Evolutionary conservation across 257 asterid genomes (phyloP).

Genomic region (Scutellaria baicalensis): DNA sequence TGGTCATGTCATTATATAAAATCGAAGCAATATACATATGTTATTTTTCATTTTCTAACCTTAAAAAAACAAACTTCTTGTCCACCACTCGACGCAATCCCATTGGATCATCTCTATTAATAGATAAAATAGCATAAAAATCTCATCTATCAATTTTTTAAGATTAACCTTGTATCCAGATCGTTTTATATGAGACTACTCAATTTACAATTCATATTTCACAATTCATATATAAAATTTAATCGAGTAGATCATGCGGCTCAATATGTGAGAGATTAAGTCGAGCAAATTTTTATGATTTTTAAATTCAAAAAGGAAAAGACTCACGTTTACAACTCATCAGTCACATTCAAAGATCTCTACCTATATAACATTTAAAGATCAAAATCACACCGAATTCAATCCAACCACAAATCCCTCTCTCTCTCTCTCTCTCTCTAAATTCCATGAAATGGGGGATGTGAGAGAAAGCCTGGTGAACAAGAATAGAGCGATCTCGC

Average conservation of each 20-base stretch:
- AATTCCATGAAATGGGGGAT: constrained; percentile 32
- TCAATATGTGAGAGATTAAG: no score
- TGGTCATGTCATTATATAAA: no score
- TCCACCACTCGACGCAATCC: constrained; percentile 11
- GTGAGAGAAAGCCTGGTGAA: constrained; percentile 16
- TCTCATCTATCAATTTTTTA: no score
- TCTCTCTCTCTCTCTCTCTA: not conserved
- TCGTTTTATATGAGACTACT: no score
- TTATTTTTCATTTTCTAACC: not conserved
- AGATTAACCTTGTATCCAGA: no score
- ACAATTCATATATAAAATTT: no score
- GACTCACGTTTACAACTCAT: not conserved
- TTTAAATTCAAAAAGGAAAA: not conserved
- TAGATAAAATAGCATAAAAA: no score
- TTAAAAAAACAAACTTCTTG: not conserved
- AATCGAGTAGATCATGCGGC: no score
- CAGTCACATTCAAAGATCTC: not conserved
- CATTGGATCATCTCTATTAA: constrained; percentile 10
- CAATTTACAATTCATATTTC: no score
- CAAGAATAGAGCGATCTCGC: constrained; percentile 23
- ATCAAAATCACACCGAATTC: not conserved
- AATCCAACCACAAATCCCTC: constrained; percentile 6
- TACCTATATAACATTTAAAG: not conserved
- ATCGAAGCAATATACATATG: no score
- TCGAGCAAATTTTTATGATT: no score